These are phyloP conservation scores for Acer saccharum DNA, from an alignment of 345 rosid genomes.

Conservation along the genomic window DNA sequence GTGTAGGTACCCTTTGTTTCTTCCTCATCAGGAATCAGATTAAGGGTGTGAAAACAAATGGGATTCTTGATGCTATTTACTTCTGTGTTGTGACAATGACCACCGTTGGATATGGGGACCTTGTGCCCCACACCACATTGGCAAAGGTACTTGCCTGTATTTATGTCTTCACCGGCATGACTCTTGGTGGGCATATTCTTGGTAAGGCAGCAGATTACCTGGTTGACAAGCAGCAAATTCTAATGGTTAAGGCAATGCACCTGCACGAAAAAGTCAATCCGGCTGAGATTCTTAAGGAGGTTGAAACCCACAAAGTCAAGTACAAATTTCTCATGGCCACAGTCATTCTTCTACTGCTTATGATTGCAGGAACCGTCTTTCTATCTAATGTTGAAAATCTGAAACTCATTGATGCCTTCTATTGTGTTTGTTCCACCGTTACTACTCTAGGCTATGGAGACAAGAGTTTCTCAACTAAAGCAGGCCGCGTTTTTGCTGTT, in stretches of 20 bases:
- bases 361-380: constrained; percentile 36
- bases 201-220: constrained; percentile 59
- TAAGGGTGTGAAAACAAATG: constrained; percentile 50
- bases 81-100: constrained; percentile 59
- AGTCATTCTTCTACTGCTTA: constrained; percentile 32
- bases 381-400: constrained; percentile 35
- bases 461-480: constrained; percentile 47
- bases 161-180: constrained; percentile 54
- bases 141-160: constrained; percentile 46
- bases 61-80: constrained; percentile 54
- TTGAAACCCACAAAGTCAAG: constrained; percentile 34
- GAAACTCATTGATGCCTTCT: constrained; percentile 44
- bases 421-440: constrained; percentile 56
- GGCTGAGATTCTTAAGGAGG: constrained; percentile 38
- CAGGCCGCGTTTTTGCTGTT: constrained; percentile 50
- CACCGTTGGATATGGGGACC: constrained; percentile 63
- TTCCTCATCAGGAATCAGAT: constrained; percentile 46
- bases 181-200: constrained; percentile 44
- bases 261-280: constrained; percentile 27
- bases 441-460: constrained; percentile 68
- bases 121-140: constrained; percentile 42
- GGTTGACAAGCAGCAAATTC: constrained; percentile 48
- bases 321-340: constrained; percentile 36
- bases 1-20: constrained; percentile 44
- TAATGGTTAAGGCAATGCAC: constrained; percentile 45